phyloP scores from a whole-genome alignment of 2,329 filamentous ascomycete genomes.

The Aspergillus ibericus region DNA sequence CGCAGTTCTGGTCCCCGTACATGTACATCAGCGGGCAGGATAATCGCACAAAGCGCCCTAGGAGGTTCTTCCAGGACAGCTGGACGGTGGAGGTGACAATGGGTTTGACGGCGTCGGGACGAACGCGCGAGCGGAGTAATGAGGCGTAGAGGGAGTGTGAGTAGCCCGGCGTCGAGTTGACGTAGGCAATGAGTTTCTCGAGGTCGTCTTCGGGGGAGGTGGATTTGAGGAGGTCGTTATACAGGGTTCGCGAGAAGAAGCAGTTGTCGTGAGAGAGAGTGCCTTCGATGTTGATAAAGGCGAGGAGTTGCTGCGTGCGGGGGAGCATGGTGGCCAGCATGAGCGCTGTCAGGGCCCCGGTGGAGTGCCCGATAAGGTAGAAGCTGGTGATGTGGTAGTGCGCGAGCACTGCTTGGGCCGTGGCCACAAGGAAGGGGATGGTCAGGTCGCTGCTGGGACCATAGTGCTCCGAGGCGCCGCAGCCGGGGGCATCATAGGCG shows the following conservation, averaged over 20 bases:
- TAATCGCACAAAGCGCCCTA: neutral
- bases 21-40: slow-evolving; percentile 1
- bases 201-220: neutral
- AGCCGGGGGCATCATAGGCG: slow-evolving; percentile 2
- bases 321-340: neutral
- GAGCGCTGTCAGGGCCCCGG: neutral
- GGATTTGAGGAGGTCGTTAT: neutral
- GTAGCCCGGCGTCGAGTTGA: neutral
- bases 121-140: neutral
- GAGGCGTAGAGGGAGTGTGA: neutral
- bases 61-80: neutral
- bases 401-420: neutral
- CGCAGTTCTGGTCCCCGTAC: neutral
- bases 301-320: neutral
- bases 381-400: neutral
- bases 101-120: neutral
- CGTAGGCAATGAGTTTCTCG: neutral
- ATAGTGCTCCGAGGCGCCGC: neutral
- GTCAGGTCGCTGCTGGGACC: neutral
- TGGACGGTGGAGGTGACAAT: neutral
- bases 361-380: slow-evolving; percentile 4
- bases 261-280: slow-evolving; percentile 1
- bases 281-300: slow-evolving; percentile 3
- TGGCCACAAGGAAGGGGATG: slow-evolving; percentile 1
- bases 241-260: neutral